Evolutionary conservation across 495 filamentous ascomycete species (phyloP).

Genomic region (Podospora conica): DNA sequence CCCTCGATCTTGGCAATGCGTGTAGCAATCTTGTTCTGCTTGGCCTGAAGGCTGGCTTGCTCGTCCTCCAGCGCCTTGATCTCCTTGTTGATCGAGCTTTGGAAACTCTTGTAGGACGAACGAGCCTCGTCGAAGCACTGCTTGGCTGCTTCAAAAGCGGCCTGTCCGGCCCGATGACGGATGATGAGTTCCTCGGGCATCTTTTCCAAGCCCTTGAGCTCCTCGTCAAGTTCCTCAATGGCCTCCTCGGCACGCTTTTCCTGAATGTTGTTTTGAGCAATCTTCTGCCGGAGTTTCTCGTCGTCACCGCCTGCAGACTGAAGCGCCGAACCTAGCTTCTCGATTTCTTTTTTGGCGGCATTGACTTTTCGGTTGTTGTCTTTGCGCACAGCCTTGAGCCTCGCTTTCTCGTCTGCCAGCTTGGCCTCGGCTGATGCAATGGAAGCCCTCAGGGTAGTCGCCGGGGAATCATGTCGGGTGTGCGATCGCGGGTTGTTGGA

Average conservation of each 20-base stretch:
- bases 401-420: constrained; percentile 66
- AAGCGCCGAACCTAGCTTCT: constrained; percentile 61
- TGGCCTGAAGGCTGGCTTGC: constrained; percentile 57
- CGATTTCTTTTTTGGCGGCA: constrained; percentile 70
- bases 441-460: constrained; percentile 80
- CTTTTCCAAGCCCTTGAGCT: constrained; percentile 61
- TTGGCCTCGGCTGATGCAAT: constrained; percentile 75
- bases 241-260: constrained; percentile 75
- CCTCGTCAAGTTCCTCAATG: constrained; percentile 50
- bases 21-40: constrained; percentile 69
- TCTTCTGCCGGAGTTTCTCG: constrained; percentile 73
- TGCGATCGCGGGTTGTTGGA: constrained; percentile 46
- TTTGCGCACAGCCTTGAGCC: constrained; percentile 67
- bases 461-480: constrained; percentile 74
- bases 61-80: constrained; percentile 61
- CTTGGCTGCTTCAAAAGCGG: constrained; percentile 56
- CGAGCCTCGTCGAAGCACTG: constrained; percentile 54
- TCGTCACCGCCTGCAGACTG: constrained; percentile 72
- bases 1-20: constrained; percentile 71
- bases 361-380: constrained; percentile 70
- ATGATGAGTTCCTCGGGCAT: constrained; percentile 62
- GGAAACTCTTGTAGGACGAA: constrained; percentile 55
- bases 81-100: constrained; percentile 57
- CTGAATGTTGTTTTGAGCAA: constrained; percentile 69
- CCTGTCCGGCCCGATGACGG: constrained; percentile 55